phyloP scores from a whole-genome alignment of 176 grass and related monocot genomes.

The Olyra latifolia region DNA sequence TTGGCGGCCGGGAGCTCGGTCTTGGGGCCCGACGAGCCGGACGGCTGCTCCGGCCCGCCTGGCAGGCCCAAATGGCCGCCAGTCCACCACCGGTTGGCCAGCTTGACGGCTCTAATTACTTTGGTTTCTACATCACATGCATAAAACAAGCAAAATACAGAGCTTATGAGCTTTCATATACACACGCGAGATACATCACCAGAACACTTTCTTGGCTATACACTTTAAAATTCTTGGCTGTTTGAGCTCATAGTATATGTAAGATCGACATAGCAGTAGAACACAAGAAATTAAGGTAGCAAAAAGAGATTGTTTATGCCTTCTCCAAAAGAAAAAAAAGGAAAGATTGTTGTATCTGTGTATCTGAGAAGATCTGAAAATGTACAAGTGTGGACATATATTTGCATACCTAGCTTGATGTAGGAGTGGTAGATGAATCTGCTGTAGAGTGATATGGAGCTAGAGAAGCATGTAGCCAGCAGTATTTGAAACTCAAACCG shows the following conservation, averaged over 20 bases:
- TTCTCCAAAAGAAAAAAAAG: neutral
- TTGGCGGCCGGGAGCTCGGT: slow-evolving; percentile 38
- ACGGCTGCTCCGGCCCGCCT: slow-evolving; percentile 62
- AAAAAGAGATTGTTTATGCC: neutral
- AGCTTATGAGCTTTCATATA: neutral
- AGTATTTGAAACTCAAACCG: neutral
- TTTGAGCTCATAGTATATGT: neutral
- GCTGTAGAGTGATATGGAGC: neutral
- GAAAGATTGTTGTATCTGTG: neutral
- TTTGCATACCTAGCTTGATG: slow-evolving; percentile 46
- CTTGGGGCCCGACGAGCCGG: slow-evolving; percentile 52
- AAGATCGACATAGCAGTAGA: neutral
- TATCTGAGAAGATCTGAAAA: slow-evolving; percentile 37
- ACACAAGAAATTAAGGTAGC: neutral
- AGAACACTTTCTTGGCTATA: neutral
- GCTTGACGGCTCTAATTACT: slow-evolving; percentile 28
- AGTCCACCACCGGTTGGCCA: slow-evolving; percentile 97
- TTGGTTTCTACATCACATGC: slow-evolving; percentile 10
- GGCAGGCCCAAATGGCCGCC: slow-evolving; percentile 56
- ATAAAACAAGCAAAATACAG: slow-evolving; percentile 26
- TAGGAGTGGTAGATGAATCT: neutral
- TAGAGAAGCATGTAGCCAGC: slow-evolving; percentile 26
- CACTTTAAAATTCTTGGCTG: neutral
- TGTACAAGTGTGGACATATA: slow-evolving; percentile 4
- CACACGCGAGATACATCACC: no score